These are phyloP conservation scores for Pythium volutum DNA, from an alignment of 352 stramenopile species.

Conservation along the genomic window DNA sequence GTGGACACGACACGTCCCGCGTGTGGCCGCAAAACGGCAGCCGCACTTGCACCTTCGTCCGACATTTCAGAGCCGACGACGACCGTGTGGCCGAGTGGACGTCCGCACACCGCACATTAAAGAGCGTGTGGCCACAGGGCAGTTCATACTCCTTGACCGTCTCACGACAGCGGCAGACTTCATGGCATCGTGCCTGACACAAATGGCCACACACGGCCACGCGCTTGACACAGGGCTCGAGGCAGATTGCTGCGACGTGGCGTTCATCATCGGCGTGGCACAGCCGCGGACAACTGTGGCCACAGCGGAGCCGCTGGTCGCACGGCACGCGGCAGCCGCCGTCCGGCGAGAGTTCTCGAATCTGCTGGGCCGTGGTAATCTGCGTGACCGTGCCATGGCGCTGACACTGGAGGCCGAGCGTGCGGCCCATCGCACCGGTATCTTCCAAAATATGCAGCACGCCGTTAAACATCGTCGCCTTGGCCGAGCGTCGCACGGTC, in stretches of 20 bases:
- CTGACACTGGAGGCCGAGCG: constrained; percentile 18
- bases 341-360: constrained; percentile 46
- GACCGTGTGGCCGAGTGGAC: no score
- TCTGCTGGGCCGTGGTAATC: constrained; percentile 8
- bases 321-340: constrained; percentile 64
- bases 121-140: constrained; percentile 45
- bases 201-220: constrained; percentile 46
- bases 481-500: constrained; percentile 36
- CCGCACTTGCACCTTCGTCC: constrained; percentile 26
- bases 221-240: constrained; percentile 51
- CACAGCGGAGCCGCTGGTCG: constrained; percentile 41
- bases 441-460: constrained; percentile 58
- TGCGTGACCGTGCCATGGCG: constrained; percentile 39
- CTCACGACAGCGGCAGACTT: constrained; percentile 53
- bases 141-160: constrained; percentile 38
- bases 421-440: constrained; percentile 25
- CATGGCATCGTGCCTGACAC: constrained; percentile 51
- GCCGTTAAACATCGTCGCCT: constrained; percentile 42
- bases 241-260: constrained; percentile 47
- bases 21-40: constrained; percentile 34
- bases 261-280: constrained; percentile 59
- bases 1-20: background rate
- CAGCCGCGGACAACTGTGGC: constrained; percentile 45
- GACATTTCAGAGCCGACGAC: constrained; percentile 28
- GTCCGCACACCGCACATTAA: constrained; percentile 1